A percentile compares a stretch with the other conserved stretches of the same genome.
phyloP scores from a whole-genome alignment of 306 rosid species.

The Pyrus bretschneideri region DNA sequence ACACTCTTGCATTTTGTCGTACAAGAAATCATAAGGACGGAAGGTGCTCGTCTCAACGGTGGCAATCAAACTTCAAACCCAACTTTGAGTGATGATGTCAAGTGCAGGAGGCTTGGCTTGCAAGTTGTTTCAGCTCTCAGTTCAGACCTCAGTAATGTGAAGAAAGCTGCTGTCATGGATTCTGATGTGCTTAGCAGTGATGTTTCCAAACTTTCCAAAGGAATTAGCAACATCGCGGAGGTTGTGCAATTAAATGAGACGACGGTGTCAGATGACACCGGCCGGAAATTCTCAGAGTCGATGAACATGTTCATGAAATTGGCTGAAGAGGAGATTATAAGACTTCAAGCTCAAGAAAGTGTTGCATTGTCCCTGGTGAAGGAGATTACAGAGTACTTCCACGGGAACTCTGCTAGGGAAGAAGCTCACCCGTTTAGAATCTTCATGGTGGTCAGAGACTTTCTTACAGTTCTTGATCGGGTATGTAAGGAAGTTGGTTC shows the following conservation, averaged over 20 bases:
- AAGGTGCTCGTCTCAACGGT: conserved; percentile 63
- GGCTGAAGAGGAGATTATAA: conserved; percentile 72
- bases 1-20: conserved; percentile 89
- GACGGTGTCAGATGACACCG: conserved; percentile 30
- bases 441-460: conserved; percentile 89
- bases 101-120: conserved; percentile 74
- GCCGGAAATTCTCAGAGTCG: conserved; percentile 48
- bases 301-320: conserved; percentile 70
- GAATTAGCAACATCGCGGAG: conserved; percentile 49
- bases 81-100: conserved; percentile 52
- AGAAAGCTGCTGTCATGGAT: conserved; percentile 94
- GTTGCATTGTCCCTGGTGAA: conserved; percentile 80
- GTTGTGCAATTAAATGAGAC: conserved; percentile 37
- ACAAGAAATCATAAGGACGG: conserved; percentile 86
- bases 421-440: conserved; percentile 98
- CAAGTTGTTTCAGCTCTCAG: conserved; percentile 78
- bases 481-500: conserved; percentile 92
- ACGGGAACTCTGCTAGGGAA: conserved; percentile 85
- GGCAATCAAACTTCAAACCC: conserved; percentile 39
- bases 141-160: conserved; percentile 74
- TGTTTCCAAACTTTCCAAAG: conserved; percentile 72
- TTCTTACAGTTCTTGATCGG: conserved; percentile 60
- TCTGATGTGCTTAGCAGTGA: conserved; percentile 69
- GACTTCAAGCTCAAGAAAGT: conserved; percentile 80
- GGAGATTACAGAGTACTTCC: conserved; percentile 95